Base-by-base conservation (phyloP, 805 yeast species). In the Myxozyma geophila region DNA sequence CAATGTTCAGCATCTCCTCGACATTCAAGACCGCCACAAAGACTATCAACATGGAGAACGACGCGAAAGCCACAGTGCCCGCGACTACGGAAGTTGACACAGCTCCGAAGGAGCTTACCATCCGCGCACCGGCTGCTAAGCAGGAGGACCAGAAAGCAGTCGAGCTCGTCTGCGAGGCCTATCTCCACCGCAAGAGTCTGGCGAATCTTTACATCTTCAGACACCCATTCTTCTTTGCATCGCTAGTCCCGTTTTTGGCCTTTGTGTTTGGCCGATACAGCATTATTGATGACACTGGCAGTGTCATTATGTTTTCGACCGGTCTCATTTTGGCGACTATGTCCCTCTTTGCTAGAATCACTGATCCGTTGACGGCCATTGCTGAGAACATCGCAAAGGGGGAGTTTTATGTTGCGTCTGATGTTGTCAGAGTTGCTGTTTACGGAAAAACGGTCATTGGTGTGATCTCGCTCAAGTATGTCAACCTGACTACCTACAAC, bases 301-400 rank as follows among this genome's bases (percentile, higher is more conserved):
- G 57, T 9, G 62, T 63, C 19, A 13, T 66, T n/a, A 47, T 66
- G 47, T 58, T 66, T 17, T 17, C 54, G 8, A 17, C 46, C 28
- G 69, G 69, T 21, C 43, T 66, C 36, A 17, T 46, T 39, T 59
- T 66, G 68, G 69, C 69, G 13, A 52, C 52, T 12, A 55, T 66
- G 61, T 63, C 68, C 40, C 68, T 66, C 33, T 70, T 66, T 41
- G 64, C 58, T 17, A 58, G 67, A 28, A 52, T 63, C 33, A 63
- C 67, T 15, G 67, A 66, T 41, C 62, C 63, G n/a, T 44, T 66
- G 37, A 36, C 23, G 23, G 61, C 59, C n/a, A 17, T 37, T 15
- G 60, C 69, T 10, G 47, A 54, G 40, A 54, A 50, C 19, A 54
- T 64, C 17, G 21, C 41, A n/a, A 58, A 47, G 55, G 61, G 57